phyloP scores from a whole-genome alignment of 768 basidiomycete species.

The Kwoniella sp. region DNA sequence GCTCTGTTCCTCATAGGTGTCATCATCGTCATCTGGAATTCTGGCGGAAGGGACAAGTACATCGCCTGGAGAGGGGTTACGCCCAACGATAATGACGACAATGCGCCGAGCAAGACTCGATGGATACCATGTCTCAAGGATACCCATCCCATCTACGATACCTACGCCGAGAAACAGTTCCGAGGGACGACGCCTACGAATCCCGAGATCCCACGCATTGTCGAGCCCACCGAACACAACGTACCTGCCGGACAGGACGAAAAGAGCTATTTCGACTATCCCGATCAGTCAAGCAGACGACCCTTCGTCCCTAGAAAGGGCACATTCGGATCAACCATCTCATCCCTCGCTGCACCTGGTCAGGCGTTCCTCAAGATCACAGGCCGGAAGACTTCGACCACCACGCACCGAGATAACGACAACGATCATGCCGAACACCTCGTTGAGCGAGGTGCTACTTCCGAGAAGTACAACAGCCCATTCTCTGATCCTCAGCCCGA shows the following conservation, averaged over 20 bases:
- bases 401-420: not conserved
- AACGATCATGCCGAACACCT: slow-evolving; percentile 20
- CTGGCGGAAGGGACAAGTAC: slow-evolving; percentile 40
- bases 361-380: slow-evolving; percentile 43
- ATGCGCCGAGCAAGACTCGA: not conserved
- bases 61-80: slow-evolving; percentile 14
- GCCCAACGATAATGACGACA: not conserved
- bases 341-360: slow-evolving; percentile 45
- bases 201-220: slow-evolving; percentile 11
- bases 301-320: slow-evolving; percentile 26
- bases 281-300: slow-evolving; percentile 16
- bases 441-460: slow-evolving; percentile 25
- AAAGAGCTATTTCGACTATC: slow-evolving; percentile 31
- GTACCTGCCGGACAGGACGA: not conserved
- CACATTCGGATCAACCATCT: slow-evolving; percentile 39
- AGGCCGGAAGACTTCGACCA: slow-evolving; percentile 14
- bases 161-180: slow-evolving; percentile 40
- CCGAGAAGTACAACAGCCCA: slow-evolving; percentile 31
- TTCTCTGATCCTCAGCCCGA: slow-evolving; percentile 1
- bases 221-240: slow-evolving; percentile 9
- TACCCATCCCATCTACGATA: slow-evolving; percentile 43
- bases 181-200: slow-evolving; percentile 29
- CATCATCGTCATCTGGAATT: slow-evolving; percentile 50
- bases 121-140: slow-evolving; percentile 32
- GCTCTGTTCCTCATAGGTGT: slow-evolving; percentile 77